These are phyloP conservation scores for Pythium periplocum DNA, from an alignment of 352 stramenopile species.

Conservation along the genomic window DNA sequence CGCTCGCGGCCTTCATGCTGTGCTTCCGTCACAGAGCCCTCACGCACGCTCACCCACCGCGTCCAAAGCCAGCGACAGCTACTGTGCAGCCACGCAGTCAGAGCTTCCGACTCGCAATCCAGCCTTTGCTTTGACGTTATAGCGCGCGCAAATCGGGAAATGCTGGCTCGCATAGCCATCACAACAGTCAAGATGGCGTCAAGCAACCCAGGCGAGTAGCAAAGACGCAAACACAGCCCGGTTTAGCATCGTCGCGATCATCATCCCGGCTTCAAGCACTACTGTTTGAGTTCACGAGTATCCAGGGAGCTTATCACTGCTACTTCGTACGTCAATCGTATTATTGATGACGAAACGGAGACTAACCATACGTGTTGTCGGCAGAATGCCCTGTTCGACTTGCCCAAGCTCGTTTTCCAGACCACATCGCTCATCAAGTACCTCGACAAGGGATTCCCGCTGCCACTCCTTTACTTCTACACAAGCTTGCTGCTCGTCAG, in stretches of 20 bases:
- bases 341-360: too few species aligned
- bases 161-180: not conserved
- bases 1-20: constrained; percentile 16
- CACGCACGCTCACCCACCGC: not conserved
- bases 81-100: too few species aligned
- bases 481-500: constrained; percentile 12
- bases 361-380: constrained; percentile 13
- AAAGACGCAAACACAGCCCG: too few species aligned
- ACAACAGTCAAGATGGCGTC: too few species aligned
- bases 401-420: constrained; percentile 24
- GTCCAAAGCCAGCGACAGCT: too few species aligned
- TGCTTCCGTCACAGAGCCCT: constrained; percentile 7
- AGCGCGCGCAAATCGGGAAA: not conserved
- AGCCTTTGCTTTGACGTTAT: not conserved
- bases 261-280: too few species aligned
- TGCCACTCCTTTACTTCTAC: constrained; percentile 24
- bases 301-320: constrained; percentile 7
- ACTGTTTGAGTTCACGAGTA: constrained; percentile 3
- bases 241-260: too few species aligned
- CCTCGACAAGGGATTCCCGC: constrained; percentile 19
- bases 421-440: constrained; percentile 13
- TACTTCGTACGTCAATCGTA: constrained; percentile 9
- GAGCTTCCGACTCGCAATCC: too few species aligned
- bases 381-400: constrained; percentile 7
- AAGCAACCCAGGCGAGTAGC: not conserved